Base-by-base conservation (phyloP, 345 rosid genomes). In the Salix arbutifolia region DNA sequence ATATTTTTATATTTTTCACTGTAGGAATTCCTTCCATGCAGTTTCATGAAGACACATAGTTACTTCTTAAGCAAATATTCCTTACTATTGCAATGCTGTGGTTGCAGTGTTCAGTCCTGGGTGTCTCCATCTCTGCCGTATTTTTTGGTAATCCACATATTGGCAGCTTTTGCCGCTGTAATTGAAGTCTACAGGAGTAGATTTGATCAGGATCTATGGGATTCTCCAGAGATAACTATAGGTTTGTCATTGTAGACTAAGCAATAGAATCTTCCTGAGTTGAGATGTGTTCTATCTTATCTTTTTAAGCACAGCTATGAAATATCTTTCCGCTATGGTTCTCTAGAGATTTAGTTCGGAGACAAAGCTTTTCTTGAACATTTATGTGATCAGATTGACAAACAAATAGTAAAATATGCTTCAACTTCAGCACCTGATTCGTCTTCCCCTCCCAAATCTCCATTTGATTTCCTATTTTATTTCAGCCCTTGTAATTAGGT, bases 41-140 rank as follows among this genome's bases (percentile, higher is more conserved):
- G 48, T 38, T 37, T 38, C 46, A 26, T 25, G 8, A 38, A 35
- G n/a, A 25, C 38, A 10, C 25, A 14, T 23, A 38, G 31, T 48
- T 65, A 26, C 37, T 25, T 62, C 11, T 28, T 50, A 64, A 9
- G 37, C 26, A 53, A 64, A 26, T 31, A 12, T 56, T 26, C 52
- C 4, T 46, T 46, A 46, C 17, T 14, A 46, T 46, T 46, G 65
- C 23, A 38, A 60, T 65, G 50, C 66, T 48, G 44, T 56, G 48
- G 46, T 80, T 79, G 80, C 89, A 88, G 89, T 68, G 71, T 71
- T 70, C 83, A 82, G 48, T 78, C 87, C 31, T 76, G 77, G 82
- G 71, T 79, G 53, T 75, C 61, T 19, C 86, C 83, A 21, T 79
- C 81, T 65, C 78, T 77, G 60, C 23, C 79, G 21, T 86, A 83